These are phyloP conservation scores for Leccinum huronense DNA, from an alignment of 1,284 basidiomycete genomes.

Conservation along the genomic window DNA sequence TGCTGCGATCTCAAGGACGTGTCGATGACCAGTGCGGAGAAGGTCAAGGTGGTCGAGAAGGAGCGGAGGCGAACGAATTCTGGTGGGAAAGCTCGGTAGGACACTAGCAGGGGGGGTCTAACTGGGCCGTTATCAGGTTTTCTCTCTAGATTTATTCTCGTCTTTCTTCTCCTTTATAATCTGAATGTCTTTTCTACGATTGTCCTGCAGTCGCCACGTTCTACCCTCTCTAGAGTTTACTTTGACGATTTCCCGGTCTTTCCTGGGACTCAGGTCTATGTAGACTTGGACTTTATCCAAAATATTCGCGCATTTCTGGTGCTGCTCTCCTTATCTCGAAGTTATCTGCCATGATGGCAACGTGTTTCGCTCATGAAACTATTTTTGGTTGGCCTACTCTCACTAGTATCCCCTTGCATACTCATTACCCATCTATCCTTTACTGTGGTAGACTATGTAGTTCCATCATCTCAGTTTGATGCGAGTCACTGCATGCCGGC, in stretches of 20 bases:
- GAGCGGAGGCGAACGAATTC: slow-evolving; percentile 53
- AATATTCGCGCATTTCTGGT: background rate
- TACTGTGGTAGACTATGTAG: background rate
- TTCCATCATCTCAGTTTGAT: background rate
- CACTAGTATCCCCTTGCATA: background rate
- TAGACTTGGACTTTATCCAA: background rate
- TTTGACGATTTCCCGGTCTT: background rate
- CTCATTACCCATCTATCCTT: background rate
- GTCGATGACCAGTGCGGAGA: slow-evolving; percentile 49
- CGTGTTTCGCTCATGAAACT: background rate
- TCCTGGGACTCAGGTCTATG: background rate
- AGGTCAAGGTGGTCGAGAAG: slow-evolving; percentile 36
- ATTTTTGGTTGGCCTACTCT: background rate
- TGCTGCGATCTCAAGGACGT: slow-evolving; percentile 83
- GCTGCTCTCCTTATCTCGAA: background rate
- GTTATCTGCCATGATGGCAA: background rate
- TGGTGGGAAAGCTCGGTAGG: slow-evolving; percentile 78
- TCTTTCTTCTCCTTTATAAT: background rate
- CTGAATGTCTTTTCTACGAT: background rate
- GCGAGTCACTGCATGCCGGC: background rate
- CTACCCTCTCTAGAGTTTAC: background rate
- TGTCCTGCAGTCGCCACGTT: background rate
- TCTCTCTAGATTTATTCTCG: background rate
- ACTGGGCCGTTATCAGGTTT: background rate
- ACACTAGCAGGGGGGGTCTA: slow-evolving; percentile 58